Percentiles rank a stretch among this genome's conserved stretches.
These are phyloP conservation scores for Fusarium sp. DNA, from an alignment of 2,329 filamentous ascomycete genomes.

Conservation along the genomic window DNA sequence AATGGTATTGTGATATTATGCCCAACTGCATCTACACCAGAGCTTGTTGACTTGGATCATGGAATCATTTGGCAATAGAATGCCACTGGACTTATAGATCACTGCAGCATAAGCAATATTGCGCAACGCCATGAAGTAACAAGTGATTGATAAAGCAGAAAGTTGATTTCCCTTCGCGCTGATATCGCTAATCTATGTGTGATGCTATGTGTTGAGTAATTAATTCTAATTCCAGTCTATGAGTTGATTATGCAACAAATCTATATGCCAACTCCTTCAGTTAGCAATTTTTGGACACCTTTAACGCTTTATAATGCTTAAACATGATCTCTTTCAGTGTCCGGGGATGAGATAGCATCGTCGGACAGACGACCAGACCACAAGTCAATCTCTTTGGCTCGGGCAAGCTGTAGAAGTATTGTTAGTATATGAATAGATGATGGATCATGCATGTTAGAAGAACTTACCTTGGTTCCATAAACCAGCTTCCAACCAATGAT, in stretches of 20 bases:
- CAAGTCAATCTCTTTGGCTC: conserved; percentile 65
- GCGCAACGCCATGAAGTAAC: accelerated
- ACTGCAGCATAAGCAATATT: too few relatives aligned
- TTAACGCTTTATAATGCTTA: not conserved
- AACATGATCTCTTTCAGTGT: conserved; percentile 2
- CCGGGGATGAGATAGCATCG: conserved; percentile 8
- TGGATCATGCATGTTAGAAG: too few relatives aligned
- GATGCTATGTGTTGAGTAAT: not conserved
- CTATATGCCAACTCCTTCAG: not conserved
- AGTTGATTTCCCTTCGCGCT: not conserved
- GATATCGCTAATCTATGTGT: not conserved
- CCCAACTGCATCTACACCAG: not conserved
- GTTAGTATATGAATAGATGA: not conserved
- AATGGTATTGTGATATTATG: conserved; percentile 34
- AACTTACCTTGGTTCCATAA: conserved; percentile 32
- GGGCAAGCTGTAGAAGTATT: conserved; percentile 44
- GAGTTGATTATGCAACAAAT: not conserved
- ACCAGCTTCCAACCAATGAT: conserved; percentile 71
- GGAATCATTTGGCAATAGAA: not conserved
- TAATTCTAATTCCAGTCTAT: not conserved
- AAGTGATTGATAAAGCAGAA: not conserved
- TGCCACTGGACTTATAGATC: too few relatives aligned
- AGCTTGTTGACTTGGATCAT: not conserved
- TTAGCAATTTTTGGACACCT: too few relatives aligned
- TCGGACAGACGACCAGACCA: conserved; percentile 39